These are phyloP conservation scores for Dothideomycetidae sp. DNA, from an alignment of 2,329 filamentous ascomycete species.

Conservation along the genomic window DNA sequence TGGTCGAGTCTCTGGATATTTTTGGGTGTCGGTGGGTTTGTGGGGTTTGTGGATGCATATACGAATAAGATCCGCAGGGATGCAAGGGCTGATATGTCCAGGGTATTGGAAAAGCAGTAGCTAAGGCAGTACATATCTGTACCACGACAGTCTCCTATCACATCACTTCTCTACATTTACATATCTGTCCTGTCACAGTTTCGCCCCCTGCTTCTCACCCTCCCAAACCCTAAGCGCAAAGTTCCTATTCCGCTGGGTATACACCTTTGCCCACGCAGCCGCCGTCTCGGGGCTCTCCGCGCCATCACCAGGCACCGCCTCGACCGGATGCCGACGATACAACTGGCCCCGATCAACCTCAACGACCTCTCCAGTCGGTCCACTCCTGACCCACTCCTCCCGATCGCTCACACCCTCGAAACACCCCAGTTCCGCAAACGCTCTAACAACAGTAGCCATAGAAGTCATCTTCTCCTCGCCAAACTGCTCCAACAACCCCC, in stretches of 20 bases:
- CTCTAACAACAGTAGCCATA: slow-evolving; percentile 26
- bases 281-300: no score
- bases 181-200: no score
- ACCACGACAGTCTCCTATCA: no score
- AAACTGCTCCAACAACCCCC: slow-evolving; percentile 24
- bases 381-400: slow-evolving; percentile 16
- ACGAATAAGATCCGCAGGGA: no score
- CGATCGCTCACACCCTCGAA: slow-evolving; percentile 16
- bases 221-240: slow-evolving; percentile 12
- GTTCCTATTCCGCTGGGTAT: slow-evolving; percentile 18
- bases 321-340: slow-evolving; percentile 16
- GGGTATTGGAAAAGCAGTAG: no score
- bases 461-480: slow-evolving; percentile 28
- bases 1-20: no score
- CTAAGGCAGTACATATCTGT: no score
- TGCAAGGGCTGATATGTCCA: no score
- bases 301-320: slow-evolving; percentile 14
- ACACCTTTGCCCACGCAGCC: slow-evolving; percentile 18
- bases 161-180: no score
- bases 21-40: no score
- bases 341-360: slow-evolving; percentile 18
- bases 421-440: slow-evolving; percentile 24
- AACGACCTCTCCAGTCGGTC: slow-evolving; percentile 17
- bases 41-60: no score
- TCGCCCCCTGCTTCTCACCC: no score